These are phyloP conservation scores for Calocybe cyanea DNA, from an alignment of 768 basidiomycete genomes.

Conservation along the genomic window DNA sequence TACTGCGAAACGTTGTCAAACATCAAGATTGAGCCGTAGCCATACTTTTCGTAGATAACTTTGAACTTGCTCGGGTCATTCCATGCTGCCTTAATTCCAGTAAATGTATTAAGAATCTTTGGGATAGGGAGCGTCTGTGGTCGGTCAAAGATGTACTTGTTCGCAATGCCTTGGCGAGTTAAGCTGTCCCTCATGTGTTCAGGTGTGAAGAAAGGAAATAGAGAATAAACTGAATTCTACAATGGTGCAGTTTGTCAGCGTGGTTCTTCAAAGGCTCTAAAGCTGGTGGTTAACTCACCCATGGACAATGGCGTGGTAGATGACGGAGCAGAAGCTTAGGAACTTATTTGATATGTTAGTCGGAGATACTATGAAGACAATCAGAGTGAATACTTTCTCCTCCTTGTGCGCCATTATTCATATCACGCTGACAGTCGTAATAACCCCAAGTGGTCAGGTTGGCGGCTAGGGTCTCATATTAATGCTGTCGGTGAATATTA, in stretches of 20 bases:
- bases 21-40: slow-evolving; percentile 37
- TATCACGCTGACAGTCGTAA: slow-evolving; percentile 41
- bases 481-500: no score
- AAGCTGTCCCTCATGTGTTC: slow-evolving; percentile 29
- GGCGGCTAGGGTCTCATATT: slow-evolving; percentile 24
- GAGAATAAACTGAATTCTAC: slow-evolving; percentile 16
- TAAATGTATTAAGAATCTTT: slow-evolving; percentile 29
- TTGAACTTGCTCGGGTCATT: slow-evolving; percentile 34
- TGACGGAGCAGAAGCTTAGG: slow-evolving; percentile 19
- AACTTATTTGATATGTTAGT: slow-evolving; percentile 7
- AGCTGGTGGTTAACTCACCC: slow-evolving; percentile 10
- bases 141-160: slow-evolving; percentile 39
- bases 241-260: no score
- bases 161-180: slow-evolving; percentile 31
- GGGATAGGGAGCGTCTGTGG: slow-evolving; percentile 27
- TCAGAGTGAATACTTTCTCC: slow-evolving; percentile 7
- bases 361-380: not conserved
- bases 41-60: slow-evolving; percentile 33
- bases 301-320: slow-evolving; percentile 17
- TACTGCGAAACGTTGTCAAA: slow-evolving; percentile 35
- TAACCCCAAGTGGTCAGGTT: slow-evolving; percentile 52
- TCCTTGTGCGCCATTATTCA: slow-evolving; percentile 25
- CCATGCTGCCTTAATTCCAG: slow-evolving; percentile 31
- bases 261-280: no score
- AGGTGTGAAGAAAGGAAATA: slow-evolving; percentile 44